Conservation (phyloP, 1,284 basidiomycete species). For the Apiotrichum veenhuisii region DNA sequence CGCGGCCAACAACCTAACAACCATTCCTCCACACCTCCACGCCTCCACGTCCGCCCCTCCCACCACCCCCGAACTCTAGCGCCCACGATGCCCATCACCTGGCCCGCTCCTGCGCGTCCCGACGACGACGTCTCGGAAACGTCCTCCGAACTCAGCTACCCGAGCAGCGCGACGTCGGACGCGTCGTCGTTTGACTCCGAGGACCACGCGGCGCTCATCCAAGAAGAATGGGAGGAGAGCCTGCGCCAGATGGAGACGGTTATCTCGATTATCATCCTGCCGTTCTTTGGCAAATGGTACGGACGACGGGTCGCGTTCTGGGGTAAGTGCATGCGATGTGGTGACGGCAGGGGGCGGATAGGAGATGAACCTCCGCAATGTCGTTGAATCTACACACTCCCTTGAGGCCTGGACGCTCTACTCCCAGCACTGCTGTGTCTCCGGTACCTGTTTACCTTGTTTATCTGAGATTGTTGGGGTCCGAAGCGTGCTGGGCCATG, state of each 20-base stretch:
- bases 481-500: no score
- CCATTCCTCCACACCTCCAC: neutral
- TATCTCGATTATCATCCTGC: constrained; percentile 72
- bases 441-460: no score
- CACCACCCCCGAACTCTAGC: neutral
- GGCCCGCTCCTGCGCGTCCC: constrained; percentile 21
- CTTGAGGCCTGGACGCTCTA: no score
- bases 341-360: no score
- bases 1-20: neutral
- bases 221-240: constrained; percentile 89
- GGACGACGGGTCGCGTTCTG: constrained; percentile 80
- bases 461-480: no score
- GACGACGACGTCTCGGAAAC: constrained; percentile 17
- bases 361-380: no score
- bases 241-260: constrained; percentile 76
- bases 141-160: constrained; percentile 40
- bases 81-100: constrained; percentile 33
- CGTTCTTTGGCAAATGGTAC: constrained; percentile 81
- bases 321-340: constrained; percentile 59
- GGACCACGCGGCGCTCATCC: constrained; percentile 64
- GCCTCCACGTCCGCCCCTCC: neutral
- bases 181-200: constrained; percentile 59
- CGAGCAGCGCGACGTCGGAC: constrained; percentile 53
- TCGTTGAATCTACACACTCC: no score
- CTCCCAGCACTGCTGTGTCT: no score